Conservation (phyloP, 148 eudicot genomes). For the Vaccinium myrtillus region DNA sequence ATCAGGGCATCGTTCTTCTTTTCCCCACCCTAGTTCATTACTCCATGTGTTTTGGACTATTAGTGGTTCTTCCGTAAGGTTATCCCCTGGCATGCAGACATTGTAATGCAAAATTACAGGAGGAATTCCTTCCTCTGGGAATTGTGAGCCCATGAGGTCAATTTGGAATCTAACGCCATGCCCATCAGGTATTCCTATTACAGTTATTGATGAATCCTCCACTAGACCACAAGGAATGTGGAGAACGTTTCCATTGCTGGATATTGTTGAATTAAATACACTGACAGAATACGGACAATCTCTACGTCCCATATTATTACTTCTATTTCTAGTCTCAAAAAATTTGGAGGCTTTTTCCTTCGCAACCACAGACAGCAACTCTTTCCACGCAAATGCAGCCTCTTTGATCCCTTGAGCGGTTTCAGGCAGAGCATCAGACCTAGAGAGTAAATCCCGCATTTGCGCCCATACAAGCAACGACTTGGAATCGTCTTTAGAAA, state of each 20-base stretch:
- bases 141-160: conserved; percentile 58
- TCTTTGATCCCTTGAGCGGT: conserved; percentile 51
- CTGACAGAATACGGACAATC: conserved; percentile 41
- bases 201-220: conserved; percentile 81
- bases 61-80: conserved; percentile 65
- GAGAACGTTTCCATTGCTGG: conserved; percentile 26
- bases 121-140: conserved; percentile 46
- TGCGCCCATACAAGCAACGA: conserved; percentile 42
- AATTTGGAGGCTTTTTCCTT: conserved; percentile 25
- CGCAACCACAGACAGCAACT: conserved; percentile 27
- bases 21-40: conserved; percentile 74
- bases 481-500: conserved; percentile 31
- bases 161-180: conserved; percentile 60
- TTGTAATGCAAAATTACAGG: conserved; percentile 64
- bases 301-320: conserved; percentile 4
- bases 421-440: conserved; percentile 58
- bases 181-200: conserved; percentile 74
- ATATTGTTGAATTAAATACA: conserved; percentile 21
- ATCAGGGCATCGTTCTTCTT: conserved; percentile 72
- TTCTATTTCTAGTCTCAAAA: neutral
- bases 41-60: conserved; percentile 81
- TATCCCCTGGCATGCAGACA: conserved; percentile 71
- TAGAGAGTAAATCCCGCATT: conserved; percentile 44
- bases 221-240: conserved; percentile 79
- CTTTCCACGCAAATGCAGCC: conserved; percentile 40